Evolutionary conservation across 805 yeast species (phyloP), one percentile per base, ranked within the genome.

Genomic region (Kazachstania africana): DNA sequence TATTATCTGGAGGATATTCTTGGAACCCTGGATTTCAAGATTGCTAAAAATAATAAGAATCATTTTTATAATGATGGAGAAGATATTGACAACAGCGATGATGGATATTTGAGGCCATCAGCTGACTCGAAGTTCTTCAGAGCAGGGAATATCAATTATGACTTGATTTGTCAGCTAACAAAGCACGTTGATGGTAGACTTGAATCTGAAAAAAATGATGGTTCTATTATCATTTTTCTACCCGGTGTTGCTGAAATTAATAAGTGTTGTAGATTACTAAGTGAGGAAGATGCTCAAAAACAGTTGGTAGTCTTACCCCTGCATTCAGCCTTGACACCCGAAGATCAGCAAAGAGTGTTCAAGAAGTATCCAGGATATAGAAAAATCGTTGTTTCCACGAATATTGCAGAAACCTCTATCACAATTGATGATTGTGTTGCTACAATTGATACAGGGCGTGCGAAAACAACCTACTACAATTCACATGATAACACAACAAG

Each of bases 321-420:
- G 26, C 97, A 88, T 52, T 87, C 96, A 10, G 91, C 94, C 0
- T 62, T 88, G 32, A 64, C 82, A 3, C 81, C 95, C 0, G 65
- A 66, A 10, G 95, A 87, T 22, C 98, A 88, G 47, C 74, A 76
- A 28, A 63, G 66, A 22, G 94, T 87, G 1, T 88, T 88, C 51
- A 61, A 56, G 25, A 42, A 44, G 2, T 71, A 82, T 3, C 69
- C 74, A 0, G 40, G 36, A 0, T 77, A 75, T 10, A 65, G 95
- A 39, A 88, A 88, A 44, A 69, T 88, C 24, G 85, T 88, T 9
- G 88, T 80, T 0, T 72, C 95, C 2, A 88, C 98, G 0, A 87
- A 88, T 50, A 82, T 88, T 36, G 98, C 98, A 0, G 98, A 88
- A 57, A 88, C 98, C 0, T 88, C 98, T 12, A 85, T 88, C 41